These are phyloP conservation scores for Fusarium humuli DNA, from an alignment of 2,329 filamentous ascomycete genomes.

Conservation along the genomic window DNA sequence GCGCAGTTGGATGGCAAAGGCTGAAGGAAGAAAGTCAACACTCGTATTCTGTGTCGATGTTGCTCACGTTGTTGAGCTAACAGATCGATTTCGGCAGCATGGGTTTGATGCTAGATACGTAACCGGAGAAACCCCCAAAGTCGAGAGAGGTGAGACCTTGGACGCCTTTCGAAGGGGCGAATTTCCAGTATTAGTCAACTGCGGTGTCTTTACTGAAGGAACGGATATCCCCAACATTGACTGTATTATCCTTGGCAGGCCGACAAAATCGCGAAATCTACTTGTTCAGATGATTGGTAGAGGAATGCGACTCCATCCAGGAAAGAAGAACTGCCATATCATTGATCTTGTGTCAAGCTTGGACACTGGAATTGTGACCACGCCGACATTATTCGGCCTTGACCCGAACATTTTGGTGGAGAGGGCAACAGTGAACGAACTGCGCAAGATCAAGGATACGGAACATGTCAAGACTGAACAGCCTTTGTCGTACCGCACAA, in stretches of 20 bases:
- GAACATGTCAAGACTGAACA: constrained; percentile 50
- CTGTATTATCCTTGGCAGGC: constrained; percentile 87
- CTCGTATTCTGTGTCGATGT: constrained; percentile 95
- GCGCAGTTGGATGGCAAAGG: constrained; percentile 85
- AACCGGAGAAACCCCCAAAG: constrained; percentile 80
- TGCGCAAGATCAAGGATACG: constrained; percentile 65
- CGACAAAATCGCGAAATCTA: constrained; percentile 91
- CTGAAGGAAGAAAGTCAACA: constrained; percentile 80
- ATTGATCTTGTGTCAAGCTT: constrained; percentile 95
- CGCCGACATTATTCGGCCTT: constrained; percentile 91
- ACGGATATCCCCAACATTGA: constrained; percentile 98
- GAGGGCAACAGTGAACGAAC: constrained; percentile 70
- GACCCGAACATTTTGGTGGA: constrained; percentile 83
- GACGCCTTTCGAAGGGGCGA: constrained; percentile 80
- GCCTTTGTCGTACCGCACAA: constrained; percentile 19
- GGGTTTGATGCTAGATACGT: constrained; percentile 88
- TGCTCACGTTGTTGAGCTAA: constrained; percentile 80
- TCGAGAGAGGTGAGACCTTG: constrained; percentile 76
- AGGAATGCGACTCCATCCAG: constrained; percentile 84
- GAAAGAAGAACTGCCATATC: constrained; percentile 89
- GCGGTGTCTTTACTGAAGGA: constrained; percentile 95
- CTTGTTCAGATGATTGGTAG: constrained; percentile 98
- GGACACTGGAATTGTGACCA: constrained; percentile 85
- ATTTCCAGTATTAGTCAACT: constrained; percentile 92
- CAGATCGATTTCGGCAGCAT: constrained; percentile 77